phyloP scores from a whole-genome alignment of 768 basidiomycete species.

The Strobilomyces dryophilus region DNA sequence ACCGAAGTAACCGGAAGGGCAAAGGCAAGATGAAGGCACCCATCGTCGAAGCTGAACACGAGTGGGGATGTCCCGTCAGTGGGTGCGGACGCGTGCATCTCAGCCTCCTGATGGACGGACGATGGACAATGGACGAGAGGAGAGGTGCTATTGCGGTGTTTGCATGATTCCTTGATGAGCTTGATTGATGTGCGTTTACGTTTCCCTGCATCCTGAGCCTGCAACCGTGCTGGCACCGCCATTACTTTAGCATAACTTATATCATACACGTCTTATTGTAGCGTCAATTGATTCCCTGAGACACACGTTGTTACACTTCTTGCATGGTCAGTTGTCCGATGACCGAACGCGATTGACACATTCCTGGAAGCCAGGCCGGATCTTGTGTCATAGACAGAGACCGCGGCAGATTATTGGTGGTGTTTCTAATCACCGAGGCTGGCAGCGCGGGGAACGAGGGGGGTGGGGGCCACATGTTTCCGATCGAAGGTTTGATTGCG shows the following conservation, averaged over 20 bases:
- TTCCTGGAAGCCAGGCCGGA: neutral
- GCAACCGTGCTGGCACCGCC: conserved; percentile 1
- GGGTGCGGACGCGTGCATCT: conserved; percentile 51
- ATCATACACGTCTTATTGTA: conserved; percentile 17
- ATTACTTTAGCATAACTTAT: conserved; percentile 11
- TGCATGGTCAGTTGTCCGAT: neutral
- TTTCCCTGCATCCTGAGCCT: neutral
- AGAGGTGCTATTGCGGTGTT: conserved; percentile 38
- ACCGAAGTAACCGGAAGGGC: conserved; percentile 26
- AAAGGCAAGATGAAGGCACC: conserved; percentile 34
- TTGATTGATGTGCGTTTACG: conserved; percentile 14
- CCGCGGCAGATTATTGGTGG: neutral
- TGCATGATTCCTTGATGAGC: conserved; percentile 27
- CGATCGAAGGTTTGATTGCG: conserved; percentile 14
- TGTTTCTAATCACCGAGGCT: conserved; percentile 8
- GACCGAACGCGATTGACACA: neutral
- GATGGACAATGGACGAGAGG: conserved; percentile 56
- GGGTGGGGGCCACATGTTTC: conserved; percentile 13
- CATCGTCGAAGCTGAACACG: conserved; percentile 44
- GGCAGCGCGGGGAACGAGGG: neutral
- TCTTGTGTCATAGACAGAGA: neutral
- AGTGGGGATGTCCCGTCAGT: conserved; percentile 64
- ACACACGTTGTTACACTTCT: neutral
- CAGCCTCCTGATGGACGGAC: conserved; percentile 54
- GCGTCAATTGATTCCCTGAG: neutral